A percentile compares a stretch with the other conserved stretches of the same genome.
Conservation (phyloP, 768 basidiomycete species). For the Trametes meyenii region DNA sequence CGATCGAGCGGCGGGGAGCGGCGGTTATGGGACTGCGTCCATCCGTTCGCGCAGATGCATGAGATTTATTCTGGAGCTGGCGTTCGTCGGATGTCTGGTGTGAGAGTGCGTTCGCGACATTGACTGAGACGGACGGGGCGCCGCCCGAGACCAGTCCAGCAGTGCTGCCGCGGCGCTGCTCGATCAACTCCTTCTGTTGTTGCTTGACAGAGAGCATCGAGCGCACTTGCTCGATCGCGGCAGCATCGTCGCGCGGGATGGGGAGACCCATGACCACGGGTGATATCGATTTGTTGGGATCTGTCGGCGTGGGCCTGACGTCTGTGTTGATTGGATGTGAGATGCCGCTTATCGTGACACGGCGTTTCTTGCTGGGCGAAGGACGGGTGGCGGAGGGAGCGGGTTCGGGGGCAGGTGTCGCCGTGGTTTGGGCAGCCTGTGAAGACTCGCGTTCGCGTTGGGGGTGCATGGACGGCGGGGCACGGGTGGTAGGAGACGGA, state of each 20-base stretch:
- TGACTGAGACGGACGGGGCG: slow-evolving; percentile 31
- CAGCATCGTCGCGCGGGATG: slow-evolving; percentile 59
- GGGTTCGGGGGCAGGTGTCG: slow-evolving; percentile 32
- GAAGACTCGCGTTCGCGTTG: slow-evolving; percentile 5
- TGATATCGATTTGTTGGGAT: slow-evolving; percentile 58
- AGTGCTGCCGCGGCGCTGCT: slow-evolving; percentile 67
- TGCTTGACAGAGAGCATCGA: slow-evolving; percentile 66
- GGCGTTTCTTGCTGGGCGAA: slow-evolving; percentile 59
- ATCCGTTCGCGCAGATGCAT: slow-evolving; percentile 4
- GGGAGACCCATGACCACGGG: slow-evolving; percentile 65
- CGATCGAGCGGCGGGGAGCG: slow-evolving; percentile 29
- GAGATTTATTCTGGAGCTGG: slow-evolving; percentile 1
- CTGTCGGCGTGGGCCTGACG: slow-evolving; percentile 39
- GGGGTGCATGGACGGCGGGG: slow-evolving; percentile 19
- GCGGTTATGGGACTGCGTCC: slow-evolving; percentile 44
- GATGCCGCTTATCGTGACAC: slow-evolving; percentile 69
- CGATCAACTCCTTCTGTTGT: slow-evolving; percentile 70
- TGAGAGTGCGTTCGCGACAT: slow-evolving; percentile 27
- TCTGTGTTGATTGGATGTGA: slow-evolving; percentile 59
- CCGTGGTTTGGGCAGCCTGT: neutral
- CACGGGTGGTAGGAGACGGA: slow-evolving; percentile 37
- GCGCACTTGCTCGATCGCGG: slow-evolving; percentile 62
- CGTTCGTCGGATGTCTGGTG: slow-evolving; percentile 25
- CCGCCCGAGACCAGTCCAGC: slow-evolving; percentile 33
- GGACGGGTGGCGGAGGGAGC: slow-evolving; percentile 47